phyloP scores from a whole-genome alignment of 192 early-diverging fungal species.

The Entrophospora sp. region DNA sequence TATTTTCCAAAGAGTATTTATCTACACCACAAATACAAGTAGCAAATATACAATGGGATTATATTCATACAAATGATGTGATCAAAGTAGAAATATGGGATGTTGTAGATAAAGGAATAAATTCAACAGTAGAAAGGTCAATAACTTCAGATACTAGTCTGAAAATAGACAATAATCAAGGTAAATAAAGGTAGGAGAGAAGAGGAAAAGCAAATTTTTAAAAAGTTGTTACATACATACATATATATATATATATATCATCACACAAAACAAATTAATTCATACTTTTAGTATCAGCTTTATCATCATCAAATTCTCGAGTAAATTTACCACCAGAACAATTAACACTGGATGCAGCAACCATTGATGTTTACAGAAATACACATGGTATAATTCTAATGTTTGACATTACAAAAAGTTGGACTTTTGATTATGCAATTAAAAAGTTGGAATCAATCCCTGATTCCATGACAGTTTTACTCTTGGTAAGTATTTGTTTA shows the following conservation, averaged over 20 bases:
- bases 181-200: constrained; percentile 9
- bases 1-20: constrained; percentile 33
- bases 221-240: too few species aligned
- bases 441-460: constrained; percentile 37
- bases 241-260: not conserved
- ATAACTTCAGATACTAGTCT: constrained; percentile 2
- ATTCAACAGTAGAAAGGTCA: constrained; percentile 19
- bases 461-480: constrained; percentile 33
- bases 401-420: constrained; percentile 52
- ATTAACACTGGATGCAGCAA: constrained; percentile 43
- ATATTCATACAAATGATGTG: constrained; percentile 45
- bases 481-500: constrained; percentile 31
- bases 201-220: not conserved
- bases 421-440: constrained; percentile 52
- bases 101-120: constrained; percentile 46
- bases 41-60: constrained; percentile 51
- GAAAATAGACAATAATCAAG: constrained; percentile 30
- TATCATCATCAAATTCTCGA: not conserved
- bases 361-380: constrained; percentile 53
- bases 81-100: constrained; percentile 58
- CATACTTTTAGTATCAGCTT: not conserved
- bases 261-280: not conserved
- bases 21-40: constrained; percentile 55
- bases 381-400: constrained; percentile 44
- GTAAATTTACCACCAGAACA: constrained; percentile 22